Conservation (phyloP, 345 rosid species). For the Aegle marmelos region DNA sequence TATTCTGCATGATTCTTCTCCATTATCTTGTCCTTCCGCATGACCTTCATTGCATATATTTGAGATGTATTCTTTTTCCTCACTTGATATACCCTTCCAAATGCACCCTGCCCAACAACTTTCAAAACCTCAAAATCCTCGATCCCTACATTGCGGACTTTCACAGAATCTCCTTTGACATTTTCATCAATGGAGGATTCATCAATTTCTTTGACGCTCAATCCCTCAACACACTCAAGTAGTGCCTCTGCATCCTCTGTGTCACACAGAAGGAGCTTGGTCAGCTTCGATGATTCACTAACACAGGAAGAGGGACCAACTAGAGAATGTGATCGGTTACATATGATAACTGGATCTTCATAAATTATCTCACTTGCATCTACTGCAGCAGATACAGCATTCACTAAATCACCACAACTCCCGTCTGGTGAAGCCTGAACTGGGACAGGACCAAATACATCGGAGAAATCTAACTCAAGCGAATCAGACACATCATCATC, state of each 20-base stretch:
- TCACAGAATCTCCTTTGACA: constrained; percentile 19
- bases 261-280: constrained; percentile 55
- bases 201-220: constrained; percentile 29
- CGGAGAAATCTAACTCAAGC: constrained; percentile 67
- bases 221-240: constrained; percentile 37
- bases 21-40: constrained; percentile 91
- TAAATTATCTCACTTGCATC: constrained; percentile 44
- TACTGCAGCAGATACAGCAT: constrained; percentile 23
- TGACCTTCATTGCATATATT: constrained; percentile 95
- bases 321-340: constrained; percentile 81
- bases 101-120: constrained; percentile 94
- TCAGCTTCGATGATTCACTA: constrained; percentile 58
- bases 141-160: constrained; percentile 46
- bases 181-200: constrained; percentile 31
- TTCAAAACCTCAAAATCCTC: constrained; percentile 88
- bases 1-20: constrained; percentile 91
- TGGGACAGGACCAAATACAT: constrained; percentile 69
- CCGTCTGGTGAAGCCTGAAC: constrained; percentile 33
- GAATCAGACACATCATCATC: constrained; percentile 44
- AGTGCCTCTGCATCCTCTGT: constrained; percentile 45
- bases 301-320: constrained; percentile 78
- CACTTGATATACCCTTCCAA: constrained; percentile 92
- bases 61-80: constrained; percentile 79
- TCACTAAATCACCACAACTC: constrained; percentile 25
- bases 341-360: constrained; percentile 67